phyloP scores from a whole-genome alignment of 73 alveolate species.

The Paramecium caudatum region DNA sequence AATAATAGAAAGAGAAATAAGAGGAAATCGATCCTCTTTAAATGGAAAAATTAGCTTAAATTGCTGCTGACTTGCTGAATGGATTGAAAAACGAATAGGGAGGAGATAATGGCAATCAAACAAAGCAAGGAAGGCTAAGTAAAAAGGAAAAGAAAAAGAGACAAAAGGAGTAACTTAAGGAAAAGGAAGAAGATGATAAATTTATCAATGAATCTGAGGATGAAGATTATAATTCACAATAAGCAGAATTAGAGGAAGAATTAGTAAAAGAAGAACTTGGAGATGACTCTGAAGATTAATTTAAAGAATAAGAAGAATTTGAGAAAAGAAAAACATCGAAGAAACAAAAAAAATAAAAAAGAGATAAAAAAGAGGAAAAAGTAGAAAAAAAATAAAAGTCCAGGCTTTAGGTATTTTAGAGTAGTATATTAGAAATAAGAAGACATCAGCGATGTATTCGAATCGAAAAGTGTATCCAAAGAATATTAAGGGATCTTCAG shows the following conservation, averaged over 20 bases:
- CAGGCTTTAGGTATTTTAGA: neutral
- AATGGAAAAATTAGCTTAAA: neutral
- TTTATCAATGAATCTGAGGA: slow-evolving; percentile 51
- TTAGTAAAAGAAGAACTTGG: slow-evolving; percentile 11
- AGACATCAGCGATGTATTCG: slow-evolving; percentile 20
- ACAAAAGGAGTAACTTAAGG: neutral
- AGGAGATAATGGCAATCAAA: neutral
- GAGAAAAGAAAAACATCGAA: neutral
- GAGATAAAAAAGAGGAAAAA: neutral
- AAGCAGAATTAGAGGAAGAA: slow-evolving; percentile 41
- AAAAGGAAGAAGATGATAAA: slow-evolving; percentile 46
- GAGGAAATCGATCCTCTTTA: slow-evolving; percentile 2
- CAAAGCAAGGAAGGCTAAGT: slow-evolving; percentile 1
- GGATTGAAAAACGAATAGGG: neutral
- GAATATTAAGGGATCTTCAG: slow-evolving; percentile 24
- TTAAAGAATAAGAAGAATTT: slow-evolving; percentile 28
- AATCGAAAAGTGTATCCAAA: neutral
- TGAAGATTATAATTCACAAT: slow-evolving; percentile 25
- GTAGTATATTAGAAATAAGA: neutral
- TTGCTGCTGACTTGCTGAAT: neutral
- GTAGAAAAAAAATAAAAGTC: slow-evolving; percentile 39
- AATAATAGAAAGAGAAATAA: neutral
- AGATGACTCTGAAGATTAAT: slow-evolving; percentile 28
- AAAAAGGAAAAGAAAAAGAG: neutral
- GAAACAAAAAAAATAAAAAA: slow-evolving; percentile 28